Evolutionary conservation across 192 early-diverging fungal species (phyloP).

Genomic region (Chytriomyces sp.): DNA sequence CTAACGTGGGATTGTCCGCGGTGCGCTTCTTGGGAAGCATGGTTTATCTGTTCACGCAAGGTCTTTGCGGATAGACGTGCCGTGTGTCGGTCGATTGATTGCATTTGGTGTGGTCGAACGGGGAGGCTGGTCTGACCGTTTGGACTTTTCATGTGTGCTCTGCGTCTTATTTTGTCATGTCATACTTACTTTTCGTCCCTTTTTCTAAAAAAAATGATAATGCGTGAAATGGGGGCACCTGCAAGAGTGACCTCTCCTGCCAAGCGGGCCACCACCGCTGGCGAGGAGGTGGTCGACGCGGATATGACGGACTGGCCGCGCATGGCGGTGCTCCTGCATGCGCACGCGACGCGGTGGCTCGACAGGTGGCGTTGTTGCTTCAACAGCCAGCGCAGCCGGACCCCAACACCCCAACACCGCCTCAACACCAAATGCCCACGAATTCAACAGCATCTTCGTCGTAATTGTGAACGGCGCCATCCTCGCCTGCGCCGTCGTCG

Average conservation of each 20-base stretch:
- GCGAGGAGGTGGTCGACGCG: neutral
- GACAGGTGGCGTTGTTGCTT: too few relatives aligned
- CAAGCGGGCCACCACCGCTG: neutral
- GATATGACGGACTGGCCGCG: constrained; percentile 4
- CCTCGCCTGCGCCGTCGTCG: neutral
- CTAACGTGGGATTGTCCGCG: constrained; percentile 69
- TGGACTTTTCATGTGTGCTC: too few relatives aligned
- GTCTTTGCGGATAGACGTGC: constrained; percentile 68
- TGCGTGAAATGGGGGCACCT: too few relatives aligned
- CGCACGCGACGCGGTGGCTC: neutral
- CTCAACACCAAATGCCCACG: too few relatives aligned
- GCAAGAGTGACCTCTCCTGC: too few relatives aligned
- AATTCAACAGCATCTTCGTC: constrained; percentile 3
- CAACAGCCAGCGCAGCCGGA: too few relatives aligned
- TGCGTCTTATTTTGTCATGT: too few relatives aligned
- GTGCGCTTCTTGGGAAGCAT: constrained; percentile 77
- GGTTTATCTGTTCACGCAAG: constrained; percentile 68
- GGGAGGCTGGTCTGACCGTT: too few relatives aligned
- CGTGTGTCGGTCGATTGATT: too few relatives aligned
- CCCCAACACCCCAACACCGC: neutral
- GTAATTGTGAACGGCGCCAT: neutral
- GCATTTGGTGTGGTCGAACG: too few relatives aligned
- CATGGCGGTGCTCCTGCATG: neutral
- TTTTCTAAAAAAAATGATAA: too few relatives aligned
- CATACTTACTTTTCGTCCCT: too few relatives aligned